These are phyloP conservation scores for Thalassiosira mediterranea DNA, from an alignment of 352 stramenopile species.

Conservation along the genomic window DNA sequence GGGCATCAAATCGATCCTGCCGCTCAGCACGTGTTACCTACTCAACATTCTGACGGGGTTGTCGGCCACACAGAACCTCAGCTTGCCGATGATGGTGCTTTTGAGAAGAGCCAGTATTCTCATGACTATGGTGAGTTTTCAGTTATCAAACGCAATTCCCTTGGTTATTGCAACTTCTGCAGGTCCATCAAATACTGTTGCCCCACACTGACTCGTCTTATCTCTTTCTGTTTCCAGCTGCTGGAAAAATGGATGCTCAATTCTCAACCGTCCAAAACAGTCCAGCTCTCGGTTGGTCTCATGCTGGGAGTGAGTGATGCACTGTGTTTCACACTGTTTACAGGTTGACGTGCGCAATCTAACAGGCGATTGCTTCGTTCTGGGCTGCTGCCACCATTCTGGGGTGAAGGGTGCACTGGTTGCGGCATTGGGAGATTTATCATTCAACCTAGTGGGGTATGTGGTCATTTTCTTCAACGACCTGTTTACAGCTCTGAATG, in stretches of 20 bases:
- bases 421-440: conserved; percentile 71
- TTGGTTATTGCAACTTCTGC: too few species aligned
- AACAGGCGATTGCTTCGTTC: too few species aligned
- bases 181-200: too few species aligned
- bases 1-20: conserved; percentile 51
- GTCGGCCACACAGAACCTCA: conserved; percentile 65
- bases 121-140: conserved; percentile 80
- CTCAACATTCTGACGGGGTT: conserved; percentile 75
- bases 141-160: too few species aligned
- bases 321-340: too few species aligned
- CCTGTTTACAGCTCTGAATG: conserved; percentile 72
- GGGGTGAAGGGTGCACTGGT: conserved; percentile 74
- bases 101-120: conserved; percentile 70
- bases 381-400: too few species aligned
- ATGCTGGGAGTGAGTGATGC: too few species aligned
- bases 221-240: too few species aligned
- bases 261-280: conserved; percentile 47
- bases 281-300: conserved; percentile 56
- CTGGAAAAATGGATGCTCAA: conserved; percentile 70
- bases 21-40: conserved; percentile 70
- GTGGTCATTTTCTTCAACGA: conserved; percentile 75
- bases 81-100: conserved; percentile 74
- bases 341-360: too few species aligned
- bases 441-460: conserved; percentile 69
- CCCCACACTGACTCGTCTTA: too few species aligned